Base-by-base conservation (phyloP, 345 rosid species). In the Chamaenerion angustifolium region DNA sequence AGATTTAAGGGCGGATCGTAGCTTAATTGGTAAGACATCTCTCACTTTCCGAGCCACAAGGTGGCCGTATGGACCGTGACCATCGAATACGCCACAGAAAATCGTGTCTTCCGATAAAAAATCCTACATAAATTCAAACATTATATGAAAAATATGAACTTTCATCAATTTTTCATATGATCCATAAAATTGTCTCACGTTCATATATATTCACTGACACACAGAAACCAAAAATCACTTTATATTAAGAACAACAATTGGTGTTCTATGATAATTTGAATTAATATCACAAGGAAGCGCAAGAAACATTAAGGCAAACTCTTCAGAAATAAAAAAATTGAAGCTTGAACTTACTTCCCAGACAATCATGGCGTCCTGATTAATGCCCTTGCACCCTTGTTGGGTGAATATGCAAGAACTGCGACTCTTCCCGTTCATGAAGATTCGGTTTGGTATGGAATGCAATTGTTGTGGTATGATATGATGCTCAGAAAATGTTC, bases 21-120 rank as follows among this genome's bases (percentile, higher is more conserved):
- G 71, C 69, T 82, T 92, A 16, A 82, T 64, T 12, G 98, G 98
- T 64, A 92, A 64, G 48, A 82, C 66, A 54, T 92, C 98, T 74
- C 95, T 85, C 56, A 92, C 98, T 75, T 81, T 92, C 61, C 86
- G 88, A 21, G 98, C 83, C 59, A 93, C 99, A 47, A 80, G 95
- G 78, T 93, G 99, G 44, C 99, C 99, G 53, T 85, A 82, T 40
- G 99, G 99, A 52, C 99, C 99, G 63, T 93, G 99, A 61, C 99
- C 99, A 73, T 93, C 99, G 60, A 93, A 93, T 27, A 93, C 80
- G 19, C 99, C 99, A 46, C 95, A 88, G 55, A 93, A 88, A 4
- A 79, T 93, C 66, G 76, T 79, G 66, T 88, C 97, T 63, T 85
- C 85, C n/a, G 77, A 62, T 76, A 83, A 60, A 76, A 85, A 93